phyloP scores from a whole-genome alignment of 2,329 filamentous ascomycete species.

The Sclerotinia nivalis region DNA sequence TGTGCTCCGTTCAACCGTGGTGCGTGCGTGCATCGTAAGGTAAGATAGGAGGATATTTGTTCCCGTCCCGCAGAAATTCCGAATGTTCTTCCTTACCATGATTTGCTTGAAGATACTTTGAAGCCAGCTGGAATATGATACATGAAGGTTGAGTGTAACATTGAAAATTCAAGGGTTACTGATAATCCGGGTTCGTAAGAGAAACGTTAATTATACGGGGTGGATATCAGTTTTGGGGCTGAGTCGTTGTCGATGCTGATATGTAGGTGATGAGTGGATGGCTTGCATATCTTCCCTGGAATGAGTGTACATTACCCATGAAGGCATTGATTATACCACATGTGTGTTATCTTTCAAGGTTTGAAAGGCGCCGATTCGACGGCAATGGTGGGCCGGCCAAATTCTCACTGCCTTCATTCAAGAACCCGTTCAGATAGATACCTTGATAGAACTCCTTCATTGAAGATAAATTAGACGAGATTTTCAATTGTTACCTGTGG shows the following conservation, averaged over 20 bases:
- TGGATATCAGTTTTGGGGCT: slow-evolving; percentile 12
- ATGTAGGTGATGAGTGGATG: slow-evolving; percentile 13
- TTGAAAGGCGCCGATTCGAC: not conserved
- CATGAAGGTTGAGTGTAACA: slow-evolving; percentile 11
- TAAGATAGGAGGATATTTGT: slow-evolving; percentile 10
- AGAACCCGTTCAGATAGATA: not conserved
- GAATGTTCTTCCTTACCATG: not conserved
- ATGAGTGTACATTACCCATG: not conserved
- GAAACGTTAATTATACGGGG: slow-evolving; percentile 16
- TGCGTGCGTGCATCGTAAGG: not conserved
- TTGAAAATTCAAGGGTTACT: slow-evolving; percentile 1
- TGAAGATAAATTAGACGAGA: slow-evolving; percentile 6
- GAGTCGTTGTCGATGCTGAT: slow-evolving; percentile 16
- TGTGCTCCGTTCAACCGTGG: slow-evolving; percentile 2
- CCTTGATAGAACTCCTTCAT: not conserved
- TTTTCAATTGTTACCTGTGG: not conserved
- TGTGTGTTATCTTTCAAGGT: not conserved
- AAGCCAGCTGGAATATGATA: slow-evolving; percentile 15
- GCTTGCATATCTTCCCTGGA: slow-evolving; percentile 13
- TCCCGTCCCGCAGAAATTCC: not conserved
- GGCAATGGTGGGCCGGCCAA: not conserved
- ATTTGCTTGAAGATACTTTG: slow-evolving; percentile 1
- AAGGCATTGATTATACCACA: not conserved
- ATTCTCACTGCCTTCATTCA: not conserved
- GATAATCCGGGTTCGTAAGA: slow-evolving; percentile 1